These are phyloP conservation scores for Penicillium freii DNA, from an alignment of 2,329 filamentous ascomycete species.

Conservation along the genomic window DNA sequence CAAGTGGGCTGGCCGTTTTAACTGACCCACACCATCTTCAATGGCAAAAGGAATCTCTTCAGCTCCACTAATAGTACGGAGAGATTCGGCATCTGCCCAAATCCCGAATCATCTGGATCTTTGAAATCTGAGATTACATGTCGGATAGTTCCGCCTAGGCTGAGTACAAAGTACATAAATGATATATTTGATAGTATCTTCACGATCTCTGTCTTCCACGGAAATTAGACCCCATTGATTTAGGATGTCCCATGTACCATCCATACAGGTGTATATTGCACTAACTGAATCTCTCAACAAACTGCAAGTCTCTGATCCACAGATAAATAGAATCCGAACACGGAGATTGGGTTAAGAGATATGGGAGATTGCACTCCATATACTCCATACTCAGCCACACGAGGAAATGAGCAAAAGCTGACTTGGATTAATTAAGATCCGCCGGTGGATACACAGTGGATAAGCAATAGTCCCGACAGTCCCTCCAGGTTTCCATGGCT, in stretches of 20 bases:
- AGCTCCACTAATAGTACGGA: constrained; percentile 15
- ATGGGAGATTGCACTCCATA: neutral
- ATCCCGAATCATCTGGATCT: constrained; percentile 18
- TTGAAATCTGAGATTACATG: neutral
- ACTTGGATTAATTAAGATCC: constrained; percentile 21
- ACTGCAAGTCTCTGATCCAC: constrained; percentile 1
- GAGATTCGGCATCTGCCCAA: constrained; percentile 12
- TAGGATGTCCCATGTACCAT: neutral
- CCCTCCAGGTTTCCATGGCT: constrained; percentile 18
- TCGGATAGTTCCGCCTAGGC: neutral
- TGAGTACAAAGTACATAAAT: neutral
- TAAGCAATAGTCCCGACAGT: constrained; percentile 18
- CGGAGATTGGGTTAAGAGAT: neutral
- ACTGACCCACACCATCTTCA: constrained; percentile 16
- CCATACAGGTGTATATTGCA: neutral
- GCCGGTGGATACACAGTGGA: constrained; percentile 19
- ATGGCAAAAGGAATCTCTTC: constrained; percentile 13
- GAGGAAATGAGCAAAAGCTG: constrained; percentile 11
- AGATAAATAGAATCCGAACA: constrained; percentile 1
- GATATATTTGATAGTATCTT: neutral
- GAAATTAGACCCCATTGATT: neutral
- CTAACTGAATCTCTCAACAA: neutral
- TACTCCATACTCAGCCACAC: constrained; percentile 9
- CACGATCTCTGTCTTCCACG: neutral
- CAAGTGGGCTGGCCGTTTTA: constrained; percentile 14